Evolutionary conservation across 2,329 filamentous ascomycete species (phyloP), one percentile per base, ranked within the genome.

Genomic region (Exophiala oligosperma): DNA sequence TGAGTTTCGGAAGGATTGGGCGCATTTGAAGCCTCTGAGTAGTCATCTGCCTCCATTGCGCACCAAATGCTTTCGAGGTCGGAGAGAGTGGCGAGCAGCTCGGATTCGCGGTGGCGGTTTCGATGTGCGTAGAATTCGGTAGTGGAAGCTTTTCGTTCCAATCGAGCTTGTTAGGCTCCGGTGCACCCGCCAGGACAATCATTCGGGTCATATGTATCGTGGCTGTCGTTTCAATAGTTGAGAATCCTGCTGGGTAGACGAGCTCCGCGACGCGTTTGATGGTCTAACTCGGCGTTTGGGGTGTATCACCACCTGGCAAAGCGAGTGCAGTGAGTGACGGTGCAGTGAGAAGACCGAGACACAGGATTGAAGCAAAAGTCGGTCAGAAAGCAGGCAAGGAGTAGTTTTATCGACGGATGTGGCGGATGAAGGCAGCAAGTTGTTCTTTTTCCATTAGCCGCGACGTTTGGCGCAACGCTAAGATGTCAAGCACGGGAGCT

Each of bases 151-250:
- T 66, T 43, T 67, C 65, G 52, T 63, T 64, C 65, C 65, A 67
- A 37, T 65, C 64, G 50, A 67, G 64, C 49, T 61, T 59, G 38
- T 48, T 50, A 5, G 59, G 29, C 48, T 63, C 62, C 12, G 65
- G 65, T n/a, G 64, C 65, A 17, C 64, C 65, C 37, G 65, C 60
- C 53, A 67, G 63, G 54, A 66, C 60, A 50, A 67, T 67, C 49
- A 64, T 66, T 28, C 63, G 62, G 47, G 64, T 63, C 65, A 67
- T 67, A 49, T 52, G 46, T 28, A n/a, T 32, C 26, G 46, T 17
- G 17, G 17, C 17, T 17, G 17, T 17, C 17, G 37, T 5, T 23
- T 43, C 21, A 7, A 23, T 1, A 7, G 40, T 37, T 43, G 12
- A 21, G 5, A 21, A 43, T 43, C 40, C 4, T 4, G 37, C 4